Evolutionary conservation across 192 early-diverging fungal genomes (phyloP), one percentile per base, ranked within the genome.

Genomic region (Podila horticola): DNA sequence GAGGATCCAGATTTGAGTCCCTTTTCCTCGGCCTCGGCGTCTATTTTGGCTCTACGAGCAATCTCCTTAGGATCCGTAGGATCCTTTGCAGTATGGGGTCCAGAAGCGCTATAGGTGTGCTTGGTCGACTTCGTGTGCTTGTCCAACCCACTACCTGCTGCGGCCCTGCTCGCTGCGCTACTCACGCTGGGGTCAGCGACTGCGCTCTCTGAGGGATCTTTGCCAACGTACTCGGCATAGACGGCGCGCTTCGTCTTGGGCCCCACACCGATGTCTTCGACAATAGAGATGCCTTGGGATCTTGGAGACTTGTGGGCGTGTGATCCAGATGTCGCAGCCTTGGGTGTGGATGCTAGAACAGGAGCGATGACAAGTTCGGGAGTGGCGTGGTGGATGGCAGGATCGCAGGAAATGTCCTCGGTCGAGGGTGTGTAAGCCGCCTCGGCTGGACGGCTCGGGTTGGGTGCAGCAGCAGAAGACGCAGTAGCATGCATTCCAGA

Each of bases 341-440:
- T 51, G 50, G 17, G 17, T 17, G 17, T 50, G 49, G 8, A 50
- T 19, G 7, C 49, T 12, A 7, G 49, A 5, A 7, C 49, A 50
- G 49, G 49, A 4, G 49, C 1, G 8, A 7, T 5, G 11, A 19
- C 49, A 20, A 7, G 11, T 19, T 8, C 31, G 31, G 31, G 49
- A 20, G 49, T 50, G 15, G 11, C 20, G 8, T 50, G 49, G 49
- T 50, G 49, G 49, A 5, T 5, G 49, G 20, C 49, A 8, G 66
- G 66, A 3, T 52, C 52, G 66, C 38, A 11, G 11, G 41, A 63
- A n/a, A 71, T 71, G 30, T 71, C 69, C 22, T 71, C 69, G 31
- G 62, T 45, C 51, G 57, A 59, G 26, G 28, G 36, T 30, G 4
- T 15, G 30, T 6, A 1, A 8, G 36, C 13, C 22, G 4, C 33